phyloP scores from a whole-genome alignment of 805 yeast species.

The Cyberlindnera nakhonratchasimensis region DNA sequence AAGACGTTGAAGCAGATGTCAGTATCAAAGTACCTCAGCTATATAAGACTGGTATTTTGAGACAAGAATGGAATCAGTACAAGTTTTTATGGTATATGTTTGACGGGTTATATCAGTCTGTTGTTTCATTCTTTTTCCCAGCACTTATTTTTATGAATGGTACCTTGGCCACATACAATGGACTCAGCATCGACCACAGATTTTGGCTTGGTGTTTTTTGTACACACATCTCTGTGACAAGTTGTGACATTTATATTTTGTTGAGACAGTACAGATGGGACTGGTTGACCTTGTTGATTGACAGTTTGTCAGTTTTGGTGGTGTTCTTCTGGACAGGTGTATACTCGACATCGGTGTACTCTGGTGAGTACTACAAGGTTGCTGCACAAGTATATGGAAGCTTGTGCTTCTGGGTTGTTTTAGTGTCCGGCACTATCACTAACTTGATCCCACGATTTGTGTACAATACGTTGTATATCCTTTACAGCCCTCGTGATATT shows the following conservation, averaged over 20 bases:
- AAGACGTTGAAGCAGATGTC: constrained; percentile 69
- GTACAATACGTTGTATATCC: constrained; percentile 46
- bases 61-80: constrained; percentile 64
- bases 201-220: constrained; percentile 67
- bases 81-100: constrained; percentile 73
- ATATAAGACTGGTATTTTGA: constrained; percentile 67
- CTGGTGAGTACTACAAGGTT: constrained; percentile 58
- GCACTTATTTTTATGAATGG: constrained; percentile 48
- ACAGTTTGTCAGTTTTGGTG: constrained; percentile 53
- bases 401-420: constrained; percentile 61
- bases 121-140: constrained; percentile 71
- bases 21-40: constrained; percentile 72
- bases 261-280: constrained; percentile 80
- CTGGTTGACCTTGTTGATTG: constrained; percentile 60
- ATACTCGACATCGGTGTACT: constrained; percentile 56
- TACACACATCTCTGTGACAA: constrained; percentile 57
- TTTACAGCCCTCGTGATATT: constrained; percentile 60
- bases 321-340: constrained; percentile 75
- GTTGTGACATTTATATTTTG: constrained; percentile 63
- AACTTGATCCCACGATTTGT: constrained; percentile 67
- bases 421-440: constrained; percentile 53
- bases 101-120: constrained; percentile 76
- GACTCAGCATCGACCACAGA: constrained; percentile 62
- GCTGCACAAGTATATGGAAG: constrained; percentile 62
- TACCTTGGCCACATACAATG: constrained; percentile 45